A percentile compares a stretch with the other conserved stretches of the same genome.
These are phyloP conservation scores for Daldinia childiae DNA, from an alignment of 495 filamentous ascomycete genomes.

Conservation along the genomic window DNA sequence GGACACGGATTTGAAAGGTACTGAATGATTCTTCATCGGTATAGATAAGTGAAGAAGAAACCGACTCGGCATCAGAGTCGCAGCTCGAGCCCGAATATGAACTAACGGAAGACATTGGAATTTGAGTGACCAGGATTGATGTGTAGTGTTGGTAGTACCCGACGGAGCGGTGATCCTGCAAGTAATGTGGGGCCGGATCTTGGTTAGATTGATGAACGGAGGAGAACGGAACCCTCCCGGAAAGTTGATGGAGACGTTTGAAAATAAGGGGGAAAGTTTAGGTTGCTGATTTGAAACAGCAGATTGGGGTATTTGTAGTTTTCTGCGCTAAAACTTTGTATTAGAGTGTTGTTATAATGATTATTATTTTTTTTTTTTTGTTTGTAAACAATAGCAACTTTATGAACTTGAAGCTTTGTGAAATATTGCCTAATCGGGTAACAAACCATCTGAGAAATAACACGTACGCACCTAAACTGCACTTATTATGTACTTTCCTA, in stretches of 20 bases:
- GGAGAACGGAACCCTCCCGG: background rate
- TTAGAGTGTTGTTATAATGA: background rate
- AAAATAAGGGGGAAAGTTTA: background rate
- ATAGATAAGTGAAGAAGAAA: slow-evolving; percentile 5
- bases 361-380: background rate
- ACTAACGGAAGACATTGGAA: background rate
- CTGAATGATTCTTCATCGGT: slow-evolving; percentile 10
- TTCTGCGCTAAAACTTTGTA: background rate
- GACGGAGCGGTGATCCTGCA: background rate
- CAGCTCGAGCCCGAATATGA: background rate
- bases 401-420: background rate
- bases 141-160: background rate
- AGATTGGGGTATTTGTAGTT: background rate
- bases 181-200: slow-evolving; percentile 6
- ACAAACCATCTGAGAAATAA: background rate
- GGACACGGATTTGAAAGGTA: slow-evolving; percentile 1
- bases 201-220: background rate
- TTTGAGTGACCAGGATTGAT: background rate
- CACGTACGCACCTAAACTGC: background rate
- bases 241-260: background rate
- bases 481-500: background rate
- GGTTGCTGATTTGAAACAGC: background rate
- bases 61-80: background rate
- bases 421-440: background rate
- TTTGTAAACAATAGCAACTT: background rate